Evolutionary conservation across 768 basidiomycete genomes (phyloP).

Genomic region (Daedaleopsis sinensis): DNA sequence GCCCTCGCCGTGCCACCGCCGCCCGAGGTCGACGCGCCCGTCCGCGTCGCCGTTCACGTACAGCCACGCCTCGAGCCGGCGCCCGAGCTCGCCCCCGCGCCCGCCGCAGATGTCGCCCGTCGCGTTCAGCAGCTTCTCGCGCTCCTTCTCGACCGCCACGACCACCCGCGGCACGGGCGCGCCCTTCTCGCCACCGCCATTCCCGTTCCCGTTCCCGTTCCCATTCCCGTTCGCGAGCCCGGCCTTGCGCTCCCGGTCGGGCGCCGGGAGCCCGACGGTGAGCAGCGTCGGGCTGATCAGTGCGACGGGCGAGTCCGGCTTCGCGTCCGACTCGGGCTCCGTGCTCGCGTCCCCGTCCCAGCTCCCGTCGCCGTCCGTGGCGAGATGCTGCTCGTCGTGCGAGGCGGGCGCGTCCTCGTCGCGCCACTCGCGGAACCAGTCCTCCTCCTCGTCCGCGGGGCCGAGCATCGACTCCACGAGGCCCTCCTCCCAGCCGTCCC

Average conservation of each 20-base stretch:
- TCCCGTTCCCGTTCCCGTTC: slow-evolving; percentile 9
- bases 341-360: background rate
- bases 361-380: background rate
- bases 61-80: slow-evolving; percentile 77
- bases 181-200: slow-evolving; percentile 26
- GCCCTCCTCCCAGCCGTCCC: slow-evolving; percentile 93
- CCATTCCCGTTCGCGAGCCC: background rate
- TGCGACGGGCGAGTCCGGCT: slow-evolving; percentile 4
- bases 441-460: slow-evolving; percentile 67
- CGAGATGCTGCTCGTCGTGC: slow-evolving; percentile 7
- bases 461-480: slow-evolving; percentile 76
- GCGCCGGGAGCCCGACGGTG: background rate
- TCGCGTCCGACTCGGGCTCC: background rate
- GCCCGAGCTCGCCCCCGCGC: slow-evolving; percentile 75
- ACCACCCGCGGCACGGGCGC: slow-evolving; percentile 47
- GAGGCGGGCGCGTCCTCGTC: slow-evolving; percentile 12
- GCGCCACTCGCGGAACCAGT: slow-evolving; percentile 61
- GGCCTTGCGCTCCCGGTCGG: background rate
- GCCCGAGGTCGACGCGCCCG: slow-evolving; percentile 29
- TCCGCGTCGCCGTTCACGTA: slow-evolving; percentile 30
- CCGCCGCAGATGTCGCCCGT: slow-evolving; percentile 82
- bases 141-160: slow-evolving; percentile 62
- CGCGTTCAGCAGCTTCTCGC: slow-evolving; percentile 69
- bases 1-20: slow-evolving; percentile 29
- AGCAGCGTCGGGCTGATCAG: background rate